Conservation (phyloP, 208 protist genomes). For the Trypanosoma platydactyli region DNA sequence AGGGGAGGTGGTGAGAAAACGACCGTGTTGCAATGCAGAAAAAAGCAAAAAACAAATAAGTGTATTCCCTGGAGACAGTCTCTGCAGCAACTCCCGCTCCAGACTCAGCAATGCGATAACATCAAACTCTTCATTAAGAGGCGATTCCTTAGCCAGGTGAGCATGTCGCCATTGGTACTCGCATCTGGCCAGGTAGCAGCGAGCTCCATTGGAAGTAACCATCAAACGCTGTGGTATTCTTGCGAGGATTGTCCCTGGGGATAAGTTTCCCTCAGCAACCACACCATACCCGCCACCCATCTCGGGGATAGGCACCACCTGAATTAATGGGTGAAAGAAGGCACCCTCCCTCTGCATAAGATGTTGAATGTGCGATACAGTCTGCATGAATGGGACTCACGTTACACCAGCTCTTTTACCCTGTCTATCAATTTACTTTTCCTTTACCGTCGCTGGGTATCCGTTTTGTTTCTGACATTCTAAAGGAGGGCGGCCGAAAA, state of each 20-base stretch:
- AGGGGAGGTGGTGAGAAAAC: conserved; percentile 18
- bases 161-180: conserved; percentile 5
- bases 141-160: conserved; percentile 6
- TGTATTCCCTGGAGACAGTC: conserved; percentile 58
- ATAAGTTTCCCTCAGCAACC: conserved; percentile 35
- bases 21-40: conserved; percentile 48
- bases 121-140: not conserved
- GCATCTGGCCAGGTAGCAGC: conserved; percentile 46
- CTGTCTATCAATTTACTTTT: no score
- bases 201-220: conserved; percentile 72
- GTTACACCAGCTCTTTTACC: no score
- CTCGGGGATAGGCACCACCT: conserved; percentile 42
- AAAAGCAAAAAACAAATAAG: conserved; percentile 75
- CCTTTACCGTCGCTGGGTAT: no score
- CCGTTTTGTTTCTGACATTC: no score
- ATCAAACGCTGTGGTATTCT: conserved; percentile 60
- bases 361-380: conserved; percentile 37
- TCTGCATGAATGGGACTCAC: conserved; percentile 6
- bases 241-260: conserved; percentile 43
- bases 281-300: conserved; percentile 90
- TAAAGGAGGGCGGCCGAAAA: no score
- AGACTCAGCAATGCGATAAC: conserved; percentile 26
- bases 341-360: conserved; percentile 70
- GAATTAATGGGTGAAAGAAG: conserved; percentile 42
- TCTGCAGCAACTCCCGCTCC: conserved; percentile 34